Base-by-base conservation (phyloP, 306 rosid genomes). In the Hippophae rhamnoides region DNA sequence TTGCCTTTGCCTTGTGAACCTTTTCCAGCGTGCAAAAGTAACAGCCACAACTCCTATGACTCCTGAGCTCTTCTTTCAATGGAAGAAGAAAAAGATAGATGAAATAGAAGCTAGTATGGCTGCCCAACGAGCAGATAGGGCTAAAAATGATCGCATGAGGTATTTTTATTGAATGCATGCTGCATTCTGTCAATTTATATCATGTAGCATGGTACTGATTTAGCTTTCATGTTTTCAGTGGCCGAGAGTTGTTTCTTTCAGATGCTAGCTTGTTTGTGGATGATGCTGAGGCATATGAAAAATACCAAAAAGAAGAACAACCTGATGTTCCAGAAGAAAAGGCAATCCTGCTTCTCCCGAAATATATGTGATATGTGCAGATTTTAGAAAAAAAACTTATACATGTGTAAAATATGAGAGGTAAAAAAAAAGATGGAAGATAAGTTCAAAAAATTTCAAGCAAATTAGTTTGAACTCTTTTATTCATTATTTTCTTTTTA, bases 111-210 rank as follows among this genome's bases (percentile, higher is more conserved):
- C 98, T 62, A 85, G 79, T 69, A 62, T 90, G 71, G 94, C 96
- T 69, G 84, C 82, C 67, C 95, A 79, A 48, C 90, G 73, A 71
- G 98, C 96, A 12, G 96, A 90, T 61, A 90, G 98, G 72, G 98
- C 96, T 60, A 90, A 90, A 83, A 87, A 87, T 71, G 96, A 90
- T 53, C 85, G 98, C 41, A 90, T 85, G 96, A 90, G 98, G 98
- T 87, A 76, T 50, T 41, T 40, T 51, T 26, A 67, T 31, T 52
- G 43, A 18, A 46, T 45, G 13, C 38, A 18, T 41, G 56, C 42
- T 58, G 8, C 7, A 38, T 57, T 67, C 8, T 52, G 44, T 10
- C 10, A 13, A n/a, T 26, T 27, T 11, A 4, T 31, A 58, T 3
- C 5, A 10, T 13, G 14, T 12, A 23, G 13, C 9, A 60, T 51